These are phyloP conservation scores for Bjerkandera adusta DNA, from an alignment of 1,284 basidiomycete genomes.

Conservation along the genomic window DNA sequence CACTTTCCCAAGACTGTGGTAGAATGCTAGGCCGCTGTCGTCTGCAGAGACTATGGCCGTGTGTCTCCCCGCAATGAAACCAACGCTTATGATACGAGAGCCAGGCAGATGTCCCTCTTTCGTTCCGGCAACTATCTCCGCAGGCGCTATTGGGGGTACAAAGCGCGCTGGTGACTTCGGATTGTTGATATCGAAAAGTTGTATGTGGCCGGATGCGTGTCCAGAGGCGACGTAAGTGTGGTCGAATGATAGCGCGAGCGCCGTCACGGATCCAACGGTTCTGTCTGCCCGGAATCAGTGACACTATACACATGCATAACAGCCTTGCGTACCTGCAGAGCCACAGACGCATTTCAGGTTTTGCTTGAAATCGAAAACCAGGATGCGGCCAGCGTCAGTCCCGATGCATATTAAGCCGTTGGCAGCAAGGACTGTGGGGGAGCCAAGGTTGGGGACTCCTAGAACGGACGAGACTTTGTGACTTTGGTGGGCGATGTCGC, in stretches of 20 bases:
- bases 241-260: constrained; percentile 89
- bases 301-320: constrained; percentile 4
- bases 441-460: constrained; percentile 54
- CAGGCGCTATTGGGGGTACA: constrained; percentile 70
- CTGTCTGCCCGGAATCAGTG: constrained; percentile 40
- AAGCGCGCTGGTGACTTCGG: constrained; percentile 67
- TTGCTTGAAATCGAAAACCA: constrained; percentile 92
- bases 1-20: constrained; percentile 93
- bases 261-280: constrained; percentile 80
- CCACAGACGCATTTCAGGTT: constrained; percentile 79
- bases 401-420: constrained; percentile 92
- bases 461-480: constrained; percentile 63
- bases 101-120: constrained; percentile 91
- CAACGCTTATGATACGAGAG: constrained; percentile 84
- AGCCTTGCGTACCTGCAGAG: constrained; percentile 49
- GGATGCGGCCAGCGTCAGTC: constrained; percentile 73
- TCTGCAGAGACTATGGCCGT: constrained; percentile 94
- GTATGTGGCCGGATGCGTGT: constrained; percentile 83
- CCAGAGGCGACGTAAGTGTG: constrained; percentile 93
- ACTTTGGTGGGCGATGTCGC: constrained; percentile 52
- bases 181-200: constrained; percentile 81
- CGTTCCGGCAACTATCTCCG: constrained; percentile 73
- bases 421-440: constrained; percentile 80
- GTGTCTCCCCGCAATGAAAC: constrained; percentile 92
- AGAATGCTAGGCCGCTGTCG: constrained; percentile 90